Percentiles rank a stretch among this genome's conserved stretches.
phyloP scores from a whole-genome alignment of 441 rosid genomes.

The Metrosideros polymorpha region DNA sequence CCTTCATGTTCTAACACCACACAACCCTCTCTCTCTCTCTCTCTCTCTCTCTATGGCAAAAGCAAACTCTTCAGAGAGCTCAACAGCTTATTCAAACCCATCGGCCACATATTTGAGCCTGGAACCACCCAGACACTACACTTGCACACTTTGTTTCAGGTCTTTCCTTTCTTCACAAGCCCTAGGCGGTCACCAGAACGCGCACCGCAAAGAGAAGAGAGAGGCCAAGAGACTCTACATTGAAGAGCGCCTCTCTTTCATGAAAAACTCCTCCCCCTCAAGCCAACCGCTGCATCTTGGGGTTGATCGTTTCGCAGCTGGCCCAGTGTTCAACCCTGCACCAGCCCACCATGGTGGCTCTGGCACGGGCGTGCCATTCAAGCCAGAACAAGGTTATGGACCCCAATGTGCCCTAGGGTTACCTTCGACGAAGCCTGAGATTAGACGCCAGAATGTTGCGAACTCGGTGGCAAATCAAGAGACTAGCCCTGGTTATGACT shows the following conservation, averaged over 20 bases:
- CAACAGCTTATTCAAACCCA: background rate
- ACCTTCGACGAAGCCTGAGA: background rate
- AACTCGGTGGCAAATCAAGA: background rate
- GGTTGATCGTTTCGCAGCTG: background rate
- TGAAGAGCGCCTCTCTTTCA: background rate
- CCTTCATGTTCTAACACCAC: background rate
- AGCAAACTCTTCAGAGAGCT: background rate
- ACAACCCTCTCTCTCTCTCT: background rate
- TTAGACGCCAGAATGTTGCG: background rate
- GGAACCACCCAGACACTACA: background rate
- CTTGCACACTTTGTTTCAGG: constrained; percentile 11
- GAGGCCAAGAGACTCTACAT: background rate
- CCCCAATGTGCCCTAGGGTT: background rate
- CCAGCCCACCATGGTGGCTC: background rate
- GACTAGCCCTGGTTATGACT: background rate
- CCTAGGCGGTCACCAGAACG: constrained; percentile 22
- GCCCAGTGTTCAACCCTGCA: background rate
- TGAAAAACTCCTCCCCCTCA: background rate
- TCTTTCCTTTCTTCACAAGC: constrained; percentile 11
- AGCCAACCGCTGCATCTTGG: background rate
- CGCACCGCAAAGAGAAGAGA: constrained; percentile 13
- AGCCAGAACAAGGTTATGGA: background rate
- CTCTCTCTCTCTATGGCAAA: background rate
- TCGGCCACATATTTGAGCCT: background rate
- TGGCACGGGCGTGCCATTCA: background rate